Base-by-base conservation (phyloP, 2,329 filamentous ascomycete species). In the Hypoxylon sp. region DNA sequence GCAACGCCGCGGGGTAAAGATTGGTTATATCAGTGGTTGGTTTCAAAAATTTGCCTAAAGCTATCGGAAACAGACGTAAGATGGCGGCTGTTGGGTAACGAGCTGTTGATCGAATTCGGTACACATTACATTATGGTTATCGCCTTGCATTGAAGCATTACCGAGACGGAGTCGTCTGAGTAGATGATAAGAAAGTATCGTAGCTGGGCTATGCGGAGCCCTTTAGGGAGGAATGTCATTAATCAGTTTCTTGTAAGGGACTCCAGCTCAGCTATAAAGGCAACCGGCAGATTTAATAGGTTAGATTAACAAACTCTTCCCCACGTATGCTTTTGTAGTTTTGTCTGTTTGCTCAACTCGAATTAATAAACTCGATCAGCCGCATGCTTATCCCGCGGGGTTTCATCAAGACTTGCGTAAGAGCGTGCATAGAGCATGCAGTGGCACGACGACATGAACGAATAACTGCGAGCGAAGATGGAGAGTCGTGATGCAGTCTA, bases 331-430 rank as follows among this genome's bases (percentile, higher is more conserved):
- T 38, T 46, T 53, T 63, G 59, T 41, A 49, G 34, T 30, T 50
- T 28, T 14, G 53, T 32, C 49, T 36, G 58, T 41, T 49, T 45
- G 53, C 41, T 60, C n/a, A 45, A 48, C 41, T 48, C 41, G 43
- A 63, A 59, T 60, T 41, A 60, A 70, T 52, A 43, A 49, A 62
- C 38, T 67, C 19, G 21, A 68, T 69, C 60, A 71, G 68, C 68
- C 68, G 63, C 68, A 71, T 60, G 32, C 45, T 55, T 17, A 7
- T 51, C 48, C 38, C 50, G 60, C 41, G 53, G 68, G 53, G 61
- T 67, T 63, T 50, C 61, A 64, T 70, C 34, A 14, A 55, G 49
- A 63, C 68, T 71, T 69, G 68, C 66, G 62, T 69, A 58, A 66
- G 57, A 60, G 30, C 30, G 5, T 57, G 65, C 63, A 66, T 61